Conservation (phyloP, 2,329 filamentous ascomycete species). For the Thermomyces lanuginosus region DNA sequence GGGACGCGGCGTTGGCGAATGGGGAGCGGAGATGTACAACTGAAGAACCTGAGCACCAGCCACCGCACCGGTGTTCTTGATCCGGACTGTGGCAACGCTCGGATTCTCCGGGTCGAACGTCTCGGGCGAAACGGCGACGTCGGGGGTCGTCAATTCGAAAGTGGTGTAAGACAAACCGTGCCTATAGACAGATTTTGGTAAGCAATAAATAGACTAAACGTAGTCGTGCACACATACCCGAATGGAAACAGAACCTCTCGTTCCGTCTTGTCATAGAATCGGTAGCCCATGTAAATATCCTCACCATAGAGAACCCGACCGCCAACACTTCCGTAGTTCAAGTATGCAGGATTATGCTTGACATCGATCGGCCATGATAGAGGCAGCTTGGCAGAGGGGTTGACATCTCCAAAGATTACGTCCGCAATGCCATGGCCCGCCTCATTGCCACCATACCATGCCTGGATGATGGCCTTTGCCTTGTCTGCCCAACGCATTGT, state of each 20-base stretch:
- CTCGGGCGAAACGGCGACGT: not conserved
- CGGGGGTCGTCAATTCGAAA: constrained; percentile 36
- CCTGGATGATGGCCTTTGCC: constrained; percentile 48
- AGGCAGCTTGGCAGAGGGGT: constrained; percentile 59
- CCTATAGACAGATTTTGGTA: too few species aligned
- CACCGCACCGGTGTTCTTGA: constrained; percentile 39
- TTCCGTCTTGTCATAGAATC: constrained; percentile 57
- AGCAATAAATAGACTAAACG: too few species aligned
- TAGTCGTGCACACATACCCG: constrained; percentile 31
- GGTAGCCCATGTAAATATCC: constrained; percentile 65
- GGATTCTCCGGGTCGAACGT: constrained; percentile 17
- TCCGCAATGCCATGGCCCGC: constrained; percentile 67
- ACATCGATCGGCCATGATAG: constrained; percentile 52
- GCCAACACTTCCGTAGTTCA: constrained; percentile 57
- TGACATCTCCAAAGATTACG: constrained; percentile 56
- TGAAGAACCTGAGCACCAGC: constrained; percentile 41
- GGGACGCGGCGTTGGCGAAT: constrained; percentile 15
- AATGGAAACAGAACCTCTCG: constrained; percentile 56
- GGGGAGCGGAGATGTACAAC: constrained; percentile 31
- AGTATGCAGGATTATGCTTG: constrained; percentile 56
- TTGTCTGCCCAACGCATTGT: constrained; percentile 32
- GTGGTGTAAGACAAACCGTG: constrained; percentile 67
- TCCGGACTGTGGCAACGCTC: constrained; percentile 27
- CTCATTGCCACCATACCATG: constrained; percentile 76
- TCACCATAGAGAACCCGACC: constrained; percentile 61